Conservation (phyloP, 2,329 filamentous ascomycete species). For the Lizonia empirigonia region DNA sequence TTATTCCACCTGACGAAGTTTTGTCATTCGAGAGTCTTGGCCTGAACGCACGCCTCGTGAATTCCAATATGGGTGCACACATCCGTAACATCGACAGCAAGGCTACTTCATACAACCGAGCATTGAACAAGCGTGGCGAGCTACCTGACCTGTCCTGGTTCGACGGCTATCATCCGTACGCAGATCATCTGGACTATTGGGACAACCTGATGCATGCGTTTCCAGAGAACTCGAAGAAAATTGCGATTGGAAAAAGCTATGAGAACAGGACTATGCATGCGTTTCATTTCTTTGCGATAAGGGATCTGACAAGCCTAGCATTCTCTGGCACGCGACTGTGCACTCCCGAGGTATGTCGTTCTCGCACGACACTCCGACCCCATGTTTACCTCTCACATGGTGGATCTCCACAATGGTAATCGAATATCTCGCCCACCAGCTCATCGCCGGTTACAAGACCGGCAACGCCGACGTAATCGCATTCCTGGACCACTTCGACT, state of each 20-base stretch:
- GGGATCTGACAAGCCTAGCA: constrained; percentile 32
- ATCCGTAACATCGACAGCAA: constrained; percentile 41
- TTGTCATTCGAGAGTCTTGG: constrained; percentile 46
- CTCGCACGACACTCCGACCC: rapidly evolving
- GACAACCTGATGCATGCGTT: constrained; percentile 36
- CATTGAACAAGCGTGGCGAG: constrained; percentile 38
- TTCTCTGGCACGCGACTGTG: constrained; percentile 43
- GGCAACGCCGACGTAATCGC: constrained; percentile 36
- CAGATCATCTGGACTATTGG: constrained; percentile 39
- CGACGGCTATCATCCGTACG: constrained; percentile 40
- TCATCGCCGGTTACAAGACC: constrained; percentile 37
- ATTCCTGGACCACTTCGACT: constrained; percentile 39
- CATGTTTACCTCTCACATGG: constrained; percentile 1
- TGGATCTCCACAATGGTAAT: constrained; percentile 28
- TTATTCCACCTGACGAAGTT: constrained; percentile 49
- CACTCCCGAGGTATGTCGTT: constrained; percentile 48
- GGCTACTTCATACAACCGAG: constrained; percentile 17
- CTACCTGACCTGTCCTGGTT: constrained; percentile 49
- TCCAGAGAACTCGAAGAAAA: constrained; percentile 35
- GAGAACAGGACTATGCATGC: constrained; percentile 41
- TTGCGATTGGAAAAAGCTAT: constrained; percentile 36
- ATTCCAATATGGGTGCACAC: constrained; percentile 52
- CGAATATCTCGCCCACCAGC: constrained; percentile 40
- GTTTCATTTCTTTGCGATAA: constrained; percentile 33
- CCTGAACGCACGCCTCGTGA: constrained; percentile 49